These are phyloP conservation scores for Arbutus unedo DNA, from an alignment of 148 eudicot genomes.

Conservation along the genomic window DNA sequence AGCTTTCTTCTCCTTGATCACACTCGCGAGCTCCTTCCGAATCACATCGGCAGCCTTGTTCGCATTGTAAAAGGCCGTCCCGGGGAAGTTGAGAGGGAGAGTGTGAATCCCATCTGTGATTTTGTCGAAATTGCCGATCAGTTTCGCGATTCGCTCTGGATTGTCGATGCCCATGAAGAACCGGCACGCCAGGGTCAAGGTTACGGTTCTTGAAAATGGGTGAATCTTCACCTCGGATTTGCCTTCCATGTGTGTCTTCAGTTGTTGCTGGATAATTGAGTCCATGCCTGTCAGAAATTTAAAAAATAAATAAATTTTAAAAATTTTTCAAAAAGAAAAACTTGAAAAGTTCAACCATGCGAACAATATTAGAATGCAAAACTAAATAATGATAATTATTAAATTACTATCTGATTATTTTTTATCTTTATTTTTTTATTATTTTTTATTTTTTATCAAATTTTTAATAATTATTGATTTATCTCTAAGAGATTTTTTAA, in stretches of 20 bases:
- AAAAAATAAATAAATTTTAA: too few species aligned
- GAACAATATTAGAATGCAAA: too few species aligned
- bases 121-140: constrained; percentile 11
- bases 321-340: too few species aligned
- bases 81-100: constrained; percentile 5
- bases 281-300: not conserved
- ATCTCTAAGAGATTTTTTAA: too few species aligned
- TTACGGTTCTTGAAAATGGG: constrained; percentile 7
- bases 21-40: constrained; percentile 13
- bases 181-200: constrained; percentile 10
- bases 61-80: constrained; percentile 10
- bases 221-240: not conserved
- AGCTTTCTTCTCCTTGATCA: constrained; percentile 16
- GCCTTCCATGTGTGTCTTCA: not conserved
- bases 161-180: constrained; percentile 18
- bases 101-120: constrained; percentile 12
- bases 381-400: too few species aligned
- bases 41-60: constrained; percentile 3
- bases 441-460: too few species aligned
- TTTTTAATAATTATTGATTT: too few species aligned
- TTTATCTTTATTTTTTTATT: too few species aligned
- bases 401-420: too few species aligned
- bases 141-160: constrained; percentile 8
- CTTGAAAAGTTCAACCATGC: too few species aligned
- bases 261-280: not conserved